phyloP scores from a whole-genome alignment of 2,329 filamentous ascomycete genomes.

The Aspergillus sp. region DNA sequence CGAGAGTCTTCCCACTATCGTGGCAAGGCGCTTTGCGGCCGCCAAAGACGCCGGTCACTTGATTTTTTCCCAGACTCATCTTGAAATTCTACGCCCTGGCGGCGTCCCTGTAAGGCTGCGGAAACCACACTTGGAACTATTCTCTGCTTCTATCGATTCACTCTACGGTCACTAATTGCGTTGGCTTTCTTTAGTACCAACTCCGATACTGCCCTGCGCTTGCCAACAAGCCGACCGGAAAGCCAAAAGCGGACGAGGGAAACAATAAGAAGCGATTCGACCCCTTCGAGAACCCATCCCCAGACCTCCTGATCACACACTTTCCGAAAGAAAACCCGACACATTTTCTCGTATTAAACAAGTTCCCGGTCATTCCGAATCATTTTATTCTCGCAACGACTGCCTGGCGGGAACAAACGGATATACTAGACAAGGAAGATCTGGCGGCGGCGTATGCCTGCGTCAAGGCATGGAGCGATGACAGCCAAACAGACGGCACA shows the following conservation, averaged over 20 bases:
- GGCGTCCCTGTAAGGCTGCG: constrained; percentile 34
- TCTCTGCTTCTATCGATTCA: neutral
- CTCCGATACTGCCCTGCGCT: constrained; percentile 50
- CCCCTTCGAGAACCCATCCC: constrained; percentile 46
- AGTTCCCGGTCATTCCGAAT: constrained; percentile 50
- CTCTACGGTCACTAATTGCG: constrained; percentile 1
- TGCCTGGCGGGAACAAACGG: constrained; percentile 43
- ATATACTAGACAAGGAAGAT: constrained; percentile 45
- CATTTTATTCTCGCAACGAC: constrained; percentile 52
- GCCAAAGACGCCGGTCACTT: constrained; percentile 40
- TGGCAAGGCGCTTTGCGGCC: constrained; percentile 34
- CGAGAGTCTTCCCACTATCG: constrained; percentile 37
- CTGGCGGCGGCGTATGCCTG: constrained; percentile 43
- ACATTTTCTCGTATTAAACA: constrained; percentile 48
- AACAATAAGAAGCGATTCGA: constrained; percentile 35
- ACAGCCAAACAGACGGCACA: constrained; percentile 3
- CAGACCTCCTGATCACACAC: constrained; percentile 43
- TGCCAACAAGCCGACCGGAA: constrained; percentile 42
- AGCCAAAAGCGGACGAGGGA: constrained; percentile 22
- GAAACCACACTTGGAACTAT: neutral
- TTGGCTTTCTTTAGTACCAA: constrained; percentile 40
- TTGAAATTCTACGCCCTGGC: constrained; percentile 35
- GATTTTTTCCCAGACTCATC: constrained; percentile 41
- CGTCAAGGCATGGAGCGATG: constrained; percentile 40
- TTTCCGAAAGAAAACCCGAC: constrained; percentile 36